Evolutionary conservation across 306 rosid species (phyloP).

Genomic region (Castanea mollissima): DNA sequence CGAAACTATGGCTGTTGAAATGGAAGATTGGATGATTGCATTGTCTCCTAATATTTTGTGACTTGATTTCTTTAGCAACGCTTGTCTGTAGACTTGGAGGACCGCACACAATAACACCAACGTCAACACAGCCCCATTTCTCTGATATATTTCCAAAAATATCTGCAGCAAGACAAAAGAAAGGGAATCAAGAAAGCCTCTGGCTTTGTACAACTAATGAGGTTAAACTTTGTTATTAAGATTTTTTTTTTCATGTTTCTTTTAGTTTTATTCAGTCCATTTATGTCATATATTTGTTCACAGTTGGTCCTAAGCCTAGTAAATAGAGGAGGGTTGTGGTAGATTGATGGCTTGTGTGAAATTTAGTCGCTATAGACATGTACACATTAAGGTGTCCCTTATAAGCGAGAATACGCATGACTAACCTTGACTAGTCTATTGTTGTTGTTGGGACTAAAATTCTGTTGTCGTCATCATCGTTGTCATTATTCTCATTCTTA

Average conservation of each 20-base stretch:
- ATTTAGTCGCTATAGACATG: too few relatives aligned
- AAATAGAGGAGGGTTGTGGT: too few relatives aligned
- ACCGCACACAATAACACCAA: conserved; percentile 84
- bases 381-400: too few relatives aligned
- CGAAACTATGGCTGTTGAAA: conserved; percentile 88
- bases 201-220: neutral
- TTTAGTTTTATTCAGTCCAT: neutral
- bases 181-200: neutral
- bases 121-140: conserved; percentile 66
- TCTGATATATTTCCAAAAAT: conserved; percentile 51
- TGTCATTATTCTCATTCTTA: too few relatives aligned
- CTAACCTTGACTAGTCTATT: too few relatives aligned
- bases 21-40: conserved; percentile 68
- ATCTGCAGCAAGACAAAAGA: conserved; percentile 43
- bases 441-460: too few relatives aligned
- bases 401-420: too few relatives aligned
- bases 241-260: neutral
- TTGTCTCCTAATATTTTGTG: conserved; percentile 52
- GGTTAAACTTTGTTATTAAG: neutral
- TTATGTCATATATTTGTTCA: too few relatives aligned
- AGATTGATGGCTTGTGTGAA: too few relatives aligned
- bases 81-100: conserved; percentile 74
- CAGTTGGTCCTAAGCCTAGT: too few relatives aligned
- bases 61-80: conserved; percentile 78
- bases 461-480: too few relatives aligned